Percentiles rank a stretch among this genome's conserved stretches.
These are phyloP conservation scores for Trichoderma semiorbis DNA, from an alignment of 2,329 filamentous ascomycete genomes.

Conservation along the genomic window DNA sequence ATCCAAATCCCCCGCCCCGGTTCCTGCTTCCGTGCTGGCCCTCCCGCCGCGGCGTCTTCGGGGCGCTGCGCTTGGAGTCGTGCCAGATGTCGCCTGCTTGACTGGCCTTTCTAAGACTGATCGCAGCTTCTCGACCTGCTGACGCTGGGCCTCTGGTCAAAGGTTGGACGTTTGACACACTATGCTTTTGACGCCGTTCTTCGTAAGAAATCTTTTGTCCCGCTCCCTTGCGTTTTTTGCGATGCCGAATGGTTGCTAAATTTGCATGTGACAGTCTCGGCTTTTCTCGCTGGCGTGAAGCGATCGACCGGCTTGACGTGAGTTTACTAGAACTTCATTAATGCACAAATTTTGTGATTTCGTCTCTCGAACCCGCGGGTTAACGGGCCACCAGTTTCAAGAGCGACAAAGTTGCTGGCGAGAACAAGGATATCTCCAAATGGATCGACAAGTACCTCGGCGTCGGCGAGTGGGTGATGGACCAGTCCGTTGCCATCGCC, in stretches of 20 bases:
- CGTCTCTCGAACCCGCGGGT: background rate
- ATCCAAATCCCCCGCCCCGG: background rate
- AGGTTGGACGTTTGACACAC: constrained; percentile 91
- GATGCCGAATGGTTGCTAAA: background rate
- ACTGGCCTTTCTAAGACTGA: constrained; percentile 35
- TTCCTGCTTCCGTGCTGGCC: constrained; percentile 14
- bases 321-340: constrained; percentile 41
- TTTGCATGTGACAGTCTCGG: constrained; percentile 63
- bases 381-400: constrained; percentile 67
- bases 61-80: constrained; percentile 23
- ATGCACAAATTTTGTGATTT: background rate
- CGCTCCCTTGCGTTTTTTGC: background rate
- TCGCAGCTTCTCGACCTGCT: constrained; percentile 62
- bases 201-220: constrained; percentile 50
- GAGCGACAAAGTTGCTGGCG: constrained; percentile 73
- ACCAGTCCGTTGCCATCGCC: constrained; percentile 90
- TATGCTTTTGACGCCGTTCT: constrained; percentile 96
- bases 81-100: constrained; percentile 23
- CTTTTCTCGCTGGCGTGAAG: constrained; percentile 94
- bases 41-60: background rate
- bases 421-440: constrained; percentile 76
- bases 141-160: constrained; percentile 65
- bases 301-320: constrained; percentile 97
- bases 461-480: constrained; percentile 97
- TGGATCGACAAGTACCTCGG: constrained; percentile 94